Evolutionary conservation across 2,329 filamentous ascomycete species (phyloP), one percentile per base, ranked within the genome.

Genomic region (Alternaria rosae): DNA sequence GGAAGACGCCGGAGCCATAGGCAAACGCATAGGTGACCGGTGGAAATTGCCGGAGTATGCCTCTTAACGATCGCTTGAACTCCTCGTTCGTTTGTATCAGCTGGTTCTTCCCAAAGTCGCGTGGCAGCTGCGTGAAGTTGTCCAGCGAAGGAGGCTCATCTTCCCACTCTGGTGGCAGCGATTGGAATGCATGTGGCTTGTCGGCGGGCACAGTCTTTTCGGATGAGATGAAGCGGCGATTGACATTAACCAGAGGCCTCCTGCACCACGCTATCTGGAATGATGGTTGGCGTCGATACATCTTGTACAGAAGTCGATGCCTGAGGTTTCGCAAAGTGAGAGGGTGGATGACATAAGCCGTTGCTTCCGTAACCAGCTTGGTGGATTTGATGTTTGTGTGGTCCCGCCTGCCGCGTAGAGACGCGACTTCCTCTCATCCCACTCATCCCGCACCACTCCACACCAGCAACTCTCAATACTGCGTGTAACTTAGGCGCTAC

Each of bases 11-110:
- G 6, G 94, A 98, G 21, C 95, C 95, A 76, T 99, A 99, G 2
- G 95, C 95, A 79, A 99, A 97, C 13, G 94, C 94, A 82, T 98
- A 98, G 58, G 94, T 89, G 69, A 99, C 97, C 0, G 95, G 94
- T 1, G 95, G 94, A 80, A 99, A 98, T 73, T 96, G 88, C 87
- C 93, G 95, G 21, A 97, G 84, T 67, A 98, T 92, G 72, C 93
- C 88, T 56, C 94, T 89, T 72, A 99, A 81, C 12, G 91, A 91
- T 79, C 97, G 92, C 76, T 97, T 97, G 80, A 98, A 95, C 78
- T 98, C 94, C 76, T 93, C 89, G 76, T 98, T 96, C 76, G 98
- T 96, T 56, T 80, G 72, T 85, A 98, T 97, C 81, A 98, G 92
- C 79, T 99, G 95, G 72, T 99, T 99, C 71, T 94, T 90, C 15